These are phyloP conservation scores for Entomortierella beljakovae DNA, from an alignment of 192 early-diverging fungal species.

Conservation along the genomic window DNA sequence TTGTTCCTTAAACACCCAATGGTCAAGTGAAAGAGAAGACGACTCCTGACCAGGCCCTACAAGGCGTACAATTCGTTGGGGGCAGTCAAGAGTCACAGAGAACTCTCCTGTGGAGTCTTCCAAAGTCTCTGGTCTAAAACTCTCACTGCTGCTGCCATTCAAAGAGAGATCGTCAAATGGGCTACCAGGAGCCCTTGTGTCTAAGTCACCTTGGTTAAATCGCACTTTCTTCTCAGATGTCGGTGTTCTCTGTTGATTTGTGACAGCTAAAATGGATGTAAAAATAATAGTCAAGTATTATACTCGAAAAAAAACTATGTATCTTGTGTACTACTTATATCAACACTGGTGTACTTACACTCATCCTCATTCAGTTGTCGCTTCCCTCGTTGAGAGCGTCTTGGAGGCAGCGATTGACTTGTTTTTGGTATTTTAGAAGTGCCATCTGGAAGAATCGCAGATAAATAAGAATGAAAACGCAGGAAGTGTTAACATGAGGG, in stretches of 20 bases:
- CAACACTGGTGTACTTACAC: background rate
- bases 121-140: background rate
- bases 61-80: background rate
- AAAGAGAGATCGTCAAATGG: background rate
- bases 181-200: background rate
- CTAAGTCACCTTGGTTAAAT: background rate
- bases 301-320: background rate
- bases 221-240: background rate
- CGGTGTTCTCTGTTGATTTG: background rate
- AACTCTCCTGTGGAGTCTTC: slow-evolving; percentile 6
- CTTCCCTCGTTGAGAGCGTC: background rate
- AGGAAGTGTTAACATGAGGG: too few species aligned
- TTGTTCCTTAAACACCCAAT: background rate
- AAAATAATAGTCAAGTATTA: background rate
- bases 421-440: too few species aligned
- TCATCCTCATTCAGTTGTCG: background rate
- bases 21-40: background rate
- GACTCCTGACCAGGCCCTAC: slow-evolving; percentile 1
- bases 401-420: background rate
- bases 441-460: too few species aligned
- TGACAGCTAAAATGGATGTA: background rate
- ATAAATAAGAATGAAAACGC: too few species aligned
- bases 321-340: background rate
- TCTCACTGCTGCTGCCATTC: background rate
- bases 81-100: background rate